Conservation (phyloP, 306 rosid genomes). For the Malus orientalis region DNA sequence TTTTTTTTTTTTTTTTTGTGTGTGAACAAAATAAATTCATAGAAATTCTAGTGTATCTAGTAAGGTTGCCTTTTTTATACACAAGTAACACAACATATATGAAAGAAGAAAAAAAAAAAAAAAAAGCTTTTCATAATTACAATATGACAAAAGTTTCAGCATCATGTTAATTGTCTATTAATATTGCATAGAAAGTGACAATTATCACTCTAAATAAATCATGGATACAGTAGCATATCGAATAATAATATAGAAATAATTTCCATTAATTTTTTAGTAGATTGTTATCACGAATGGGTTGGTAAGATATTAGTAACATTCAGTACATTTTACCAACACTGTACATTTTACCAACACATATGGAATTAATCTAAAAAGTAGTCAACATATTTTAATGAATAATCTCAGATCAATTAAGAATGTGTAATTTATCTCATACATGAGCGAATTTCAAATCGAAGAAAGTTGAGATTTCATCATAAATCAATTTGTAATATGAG, state of each 20-base stretch:
- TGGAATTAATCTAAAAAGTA: not conserved
- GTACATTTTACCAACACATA: not conserved
- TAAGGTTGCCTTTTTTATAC: no score
- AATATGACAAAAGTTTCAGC: not conserved
- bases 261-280: no score
- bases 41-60: no score
- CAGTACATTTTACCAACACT: not conserved
- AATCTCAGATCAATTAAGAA: not conserved
- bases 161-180: not conserved
- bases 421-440: not conserved
- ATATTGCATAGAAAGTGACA: not conserved
- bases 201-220: not conserved
- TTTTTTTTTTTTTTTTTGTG: no score
- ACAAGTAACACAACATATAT: no score
- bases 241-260: not conserved
- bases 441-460: not conserved
- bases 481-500: no score
- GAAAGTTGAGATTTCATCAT: no score
- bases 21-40: no score
- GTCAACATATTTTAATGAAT: no score
- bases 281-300: no score
- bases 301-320: no score
- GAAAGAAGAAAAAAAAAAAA: no score
- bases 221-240: not conserved
- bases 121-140: not conserved